phyloP scores from a whole-genome alignment of 192 early-diverging fungal species.

The Helicostylum pulchrum region DNA sequence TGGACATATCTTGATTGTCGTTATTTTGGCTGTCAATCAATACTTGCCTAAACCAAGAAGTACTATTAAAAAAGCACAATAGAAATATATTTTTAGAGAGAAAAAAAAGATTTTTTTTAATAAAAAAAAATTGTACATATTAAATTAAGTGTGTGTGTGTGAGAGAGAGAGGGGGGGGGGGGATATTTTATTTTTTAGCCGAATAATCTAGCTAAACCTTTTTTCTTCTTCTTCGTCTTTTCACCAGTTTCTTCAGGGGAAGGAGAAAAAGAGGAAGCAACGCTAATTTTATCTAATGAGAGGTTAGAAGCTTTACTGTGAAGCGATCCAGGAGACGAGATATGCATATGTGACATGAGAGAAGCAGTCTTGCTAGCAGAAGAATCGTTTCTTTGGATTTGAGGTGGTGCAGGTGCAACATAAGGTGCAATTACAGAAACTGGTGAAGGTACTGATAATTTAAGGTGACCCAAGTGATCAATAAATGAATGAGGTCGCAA shows the following conservation, averaged over 20 bases:
- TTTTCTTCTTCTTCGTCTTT: constrained; percentile 37
- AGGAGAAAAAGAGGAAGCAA: not conserved
- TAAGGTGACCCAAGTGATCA: constrained; percentile 22
- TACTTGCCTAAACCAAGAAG: constrained; percentile 7
- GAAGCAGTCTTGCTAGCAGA: constrained; percentile 4
- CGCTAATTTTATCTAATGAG: not conserved
- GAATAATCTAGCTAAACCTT: constrained; percentile 31
- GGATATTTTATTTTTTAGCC: constrained; percentile 17
- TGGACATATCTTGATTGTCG: constrained; percentile 24
- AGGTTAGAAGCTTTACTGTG: not conserved
- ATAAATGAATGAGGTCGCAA: constrained; percentile 26
- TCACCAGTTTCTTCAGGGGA: constrained; percentile 11
- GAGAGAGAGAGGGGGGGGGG: not conserved
- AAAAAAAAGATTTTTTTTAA: not conserved
- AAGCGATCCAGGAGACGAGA: not conserved
- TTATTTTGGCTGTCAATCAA: constrained; percentile 16
- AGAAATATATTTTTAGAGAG: constrained; percentile 1
- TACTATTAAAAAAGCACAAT: constrained; percentile 8
- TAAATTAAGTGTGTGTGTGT: not conserved
- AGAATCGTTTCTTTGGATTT: not conserved
- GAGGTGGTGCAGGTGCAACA: constrained; percentile 15
- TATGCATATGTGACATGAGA: constrained; percentile 13
- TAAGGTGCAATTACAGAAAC: constrained; percentile 25
- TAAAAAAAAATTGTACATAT: constrained; percentile 6
- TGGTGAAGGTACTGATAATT: constrained; percentile 9